Evolutionary conservation across 2,329 filamentous ascomycete species (phyloP).

Genomic region (Aspergillus felis): DNA sequence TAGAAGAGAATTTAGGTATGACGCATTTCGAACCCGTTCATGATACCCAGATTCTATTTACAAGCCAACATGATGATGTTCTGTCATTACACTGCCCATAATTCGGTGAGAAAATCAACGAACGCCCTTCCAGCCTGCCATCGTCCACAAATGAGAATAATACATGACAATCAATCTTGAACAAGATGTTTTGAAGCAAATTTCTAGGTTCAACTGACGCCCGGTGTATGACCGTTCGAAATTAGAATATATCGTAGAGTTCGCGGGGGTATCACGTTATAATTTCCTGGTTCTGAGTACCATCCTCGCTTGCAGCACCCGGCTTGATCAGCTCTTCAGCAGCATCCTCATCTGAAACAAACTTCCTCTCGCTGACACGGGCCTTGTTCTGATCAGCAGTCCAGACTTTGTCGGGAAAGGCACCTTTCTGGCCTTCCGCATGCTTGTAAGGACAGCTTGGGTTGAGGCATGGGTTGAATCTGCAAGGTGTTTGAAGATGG

Average conservation of each 20-base stretch:
- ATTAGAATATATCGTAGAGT: not conserved
- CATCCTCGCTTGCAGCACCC: constrained; percentile 30
- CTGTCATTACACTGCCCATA: constrained; percentile 12
- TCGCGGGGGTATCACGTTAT: constrained; percentile 21
- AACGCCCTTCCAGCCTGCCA: constrained; percentile 27
- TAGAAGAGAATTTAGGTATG: not conserved
- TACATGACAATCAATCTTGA: constrained; percentile 19
- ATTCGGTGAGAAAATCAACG: constrained; percentile 6
- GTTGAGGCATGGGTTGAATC: constrained; percentile 87
- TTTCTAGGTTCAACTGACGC: not conserved
- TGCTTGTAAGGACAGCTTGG: constrained; percentile 86
- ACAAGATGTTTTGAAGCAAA: not conserved
- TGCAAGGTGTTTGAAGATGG: constrained; percentile 80
- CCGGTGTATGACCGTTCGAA: not conserved
- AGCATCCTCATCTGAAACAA: constrained; percentile 62
- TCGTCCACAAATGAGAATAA: constrained; percentile 20
- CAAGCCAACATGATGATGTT: constrained; percentile 13
- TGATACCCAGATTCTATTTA: constrained; percentile 26
- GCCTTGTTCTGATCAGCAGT: constrained; percentile 58
- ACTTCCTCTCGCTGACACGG: constrained; percentile 85
- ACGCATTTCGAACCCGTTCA: constrained; percentile 1
- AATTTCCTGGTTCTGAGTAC: constrained; percentile 28
- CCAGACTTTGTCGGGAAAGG: constrained; percentile 89
- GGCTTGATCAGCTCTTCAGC: constrained; percentile 71
- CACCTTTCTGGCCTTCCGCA: constrained; percentile 81